These are phyloP conservation scores for Kazachstania martiniae DNA, from an alignment of 805 yeast species.

Conservation along the genomic window DNA sequence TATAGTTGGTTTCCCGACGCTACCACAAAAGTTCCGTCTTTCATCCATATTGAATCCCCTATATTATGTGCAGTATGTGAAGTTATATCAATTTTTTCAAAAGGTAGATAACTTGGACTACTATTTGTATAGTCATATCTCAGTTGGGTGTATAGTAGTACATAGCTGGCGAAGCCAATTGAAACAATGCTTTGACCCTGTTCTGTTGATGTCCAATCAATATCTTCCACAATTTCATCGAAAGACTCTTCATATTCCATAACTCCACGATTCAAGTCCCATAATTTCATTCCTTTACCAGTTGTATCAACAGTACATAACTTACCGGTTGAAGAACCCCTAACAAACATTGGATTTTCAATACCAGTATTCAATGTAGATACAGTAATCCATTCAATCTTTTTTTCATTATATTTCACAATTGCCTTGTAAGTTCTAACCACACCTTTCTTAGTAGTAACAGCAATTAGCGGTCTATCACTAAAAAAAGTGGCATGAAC, in stretches of 20 bases:
- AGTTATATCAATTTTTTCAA: slow-evolving; percentile 61
- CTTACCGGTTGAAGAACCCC: slow-evolving; percentile 68
- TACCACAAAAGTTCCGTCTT: slow-evolving; percentile 65
- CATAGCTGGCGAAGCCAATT: slow-evolving; percentile 59
- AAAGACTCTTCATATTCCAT: slow-evolving; percentile 47
- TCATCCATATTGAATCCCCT: slow-evolving; percentile 85
- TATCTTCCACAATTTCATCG: slow-evolving; percentile 42
- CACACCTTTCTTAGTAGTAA: slow-evolving; percentile 43
- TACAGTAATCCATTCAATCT: slow-evolving; percentile 43
- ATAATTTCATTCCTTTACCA: slow-evolving; percentile 48
- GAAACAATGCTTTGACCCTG: slow-evolving; percentile 64
- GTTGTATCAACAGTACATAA: slow-evolving; percentile 59
- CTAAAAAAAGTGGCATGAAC: slow-evolving; percentile 33
- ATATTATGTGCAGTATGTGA: slow-evolving; percentile 67
- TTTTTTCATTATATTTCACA: slow-evolving; percentile 12
- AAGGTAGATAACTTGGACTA: slow-evolving; percentile 65
- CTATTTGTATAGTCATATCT: slow-evolving; percentile 82
- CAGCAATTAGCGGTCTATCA: slow-evolving; percentile 39
- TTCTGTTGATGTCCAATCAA: slow-evolving; percentile 79
- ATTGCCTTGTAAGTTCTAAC: slow-evolving; percentile 38
- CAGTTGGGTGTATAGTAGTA: slow-evolving; percentile 65
- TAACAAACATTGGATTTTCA: slow-evolving; percentile 38
- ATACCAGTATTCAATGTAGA: slow-evolving; percentile 47
- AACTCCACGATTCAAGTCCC: slow-evolving; percentile 64
- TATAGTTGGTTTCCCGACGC: slow-evolving; percentile 88